Percentiles rank a stretch among this genome's conserved stretches.
These are phyloP conservation scores for Tarenaya hassleriana DNA, from an alignment of 345 rosid species.

Conservation along the genomic window DNA sequence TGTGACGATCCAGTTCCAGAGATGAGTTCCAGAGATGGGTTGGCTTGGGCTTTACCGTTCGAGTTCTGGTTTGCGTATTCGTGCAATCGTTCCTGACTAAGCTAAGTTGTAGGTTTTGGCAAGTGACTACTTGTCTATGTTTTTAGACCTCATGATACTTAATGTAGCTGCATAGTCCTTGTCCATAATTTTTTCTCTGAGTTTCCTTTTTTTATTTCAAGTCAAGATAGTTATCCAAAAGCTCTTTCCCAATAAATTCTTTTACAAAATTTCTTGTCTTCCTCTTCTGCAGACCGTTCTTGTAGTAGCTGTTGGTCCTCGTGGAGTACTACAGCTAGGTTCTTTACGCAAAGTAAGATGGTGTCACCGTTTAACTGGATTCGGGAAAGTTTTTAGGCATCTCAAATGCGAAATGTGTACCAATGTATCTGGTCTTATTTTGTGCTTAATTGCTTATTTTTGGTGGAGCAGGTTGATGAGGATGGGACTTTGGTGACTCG, in stretches of 20 bases:
- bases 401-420: background rate
- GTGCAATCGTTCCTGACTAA: too few relatives aligned
- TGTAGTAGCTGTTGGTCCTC: slow-evolving; percentile 64
- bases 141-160: too few relatives aligned
- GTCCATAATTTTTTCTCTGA: too few relatives aligned
- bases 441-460: slow-evolving; percentile 24
- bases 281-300: slow-evolving; percentile 52
- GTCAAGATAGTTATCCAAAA: background rate
- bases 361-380: background rate
- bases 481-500: slow-evolving; percentile 55
- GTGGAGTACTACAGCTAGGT: slow-evolving; percentile 90
- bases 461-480: slow-evolving; percentile 56
- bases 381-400: background rate
- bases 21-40: too few relatives aligned
- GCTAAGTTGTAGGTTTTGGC: too few relatives aligned
- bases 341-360: slow-evolving; percentile 61
- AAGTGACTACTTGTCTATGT: too few relatives aligned
- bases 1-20: too few relatives aligned
- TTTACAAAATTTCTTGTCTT: slow-evolving; percentile 2
- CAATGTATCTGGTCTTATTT: slow-evolving; percentile 14
- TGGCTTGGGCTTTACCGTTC: too few relatives aligned
- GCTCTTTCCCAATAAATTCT: background rate
- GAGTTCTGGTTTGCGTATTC: too few relatives aligned
- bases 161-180: too few relatives aligned
- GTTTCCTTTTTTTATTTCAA: too few relatives aligned